Evolutionary conservation across 768 basidiomycete genomes (phyloP), one percentile per base, ranked within the genome.

Genomic region (Cystofilobasidium capitatum): DNA sequence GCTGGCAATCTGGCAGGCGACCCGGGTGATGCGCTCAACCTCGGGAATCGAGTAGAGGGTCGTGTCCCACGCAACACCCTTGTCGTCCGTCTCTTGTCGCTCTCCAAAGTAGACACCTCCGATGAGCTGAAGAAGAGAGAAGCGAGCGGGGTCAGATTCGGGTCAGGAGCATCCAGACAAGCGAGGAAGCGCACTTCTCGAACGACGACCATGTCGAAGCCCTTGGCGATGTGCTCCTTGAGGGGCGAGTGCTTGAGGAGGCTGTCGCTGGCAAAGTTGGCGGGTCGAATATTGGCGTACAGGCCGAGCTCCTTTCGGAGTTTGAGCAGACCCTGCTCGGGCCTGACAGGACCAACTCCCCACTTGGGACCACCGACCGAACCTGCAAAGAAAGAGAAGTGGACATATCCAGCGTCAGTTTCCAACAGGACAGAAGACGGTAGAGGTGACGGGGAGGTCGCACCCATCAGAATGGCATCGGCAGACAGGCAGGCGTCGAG

Each of bases 301-400:
- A 98, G 84, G 26, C 92, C 94, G 63, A 98, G 86, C 35, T 84
- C 85, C 78, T 99, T 98, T 72, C 96, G 86, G 62, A 99, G 83
- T 9, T 80, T 76, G 35, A 99, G 85, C 14, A 99, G 83, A 64
- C 96, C 96, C 69, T 85, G 84, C 77, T 99, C 96, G 22, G 96
- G 96, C 65, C 96, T 86, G 63, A 97, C 84, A 76, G 87, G 86
- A 69, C 84, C 82, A 3, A 93, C 88, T 58, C 91, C 93, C 96
- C 96, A 99, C 79, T 97, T 97, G 17, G 96, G 96, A n/a, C 96
- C 96, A 67, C 96, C 96, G 71, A 98, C 89, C 24, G 94, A 87
- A 71, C 94, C 94, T 97, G 67, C 39, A 47, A 20, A 26, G 1
- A 40, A 29, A 31, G 3, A 51, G 35, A n/a, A 12, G 45, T 4